Conservation (phyloP, 257 asterid species). For the Nicotiana sylvestris region DNA sequence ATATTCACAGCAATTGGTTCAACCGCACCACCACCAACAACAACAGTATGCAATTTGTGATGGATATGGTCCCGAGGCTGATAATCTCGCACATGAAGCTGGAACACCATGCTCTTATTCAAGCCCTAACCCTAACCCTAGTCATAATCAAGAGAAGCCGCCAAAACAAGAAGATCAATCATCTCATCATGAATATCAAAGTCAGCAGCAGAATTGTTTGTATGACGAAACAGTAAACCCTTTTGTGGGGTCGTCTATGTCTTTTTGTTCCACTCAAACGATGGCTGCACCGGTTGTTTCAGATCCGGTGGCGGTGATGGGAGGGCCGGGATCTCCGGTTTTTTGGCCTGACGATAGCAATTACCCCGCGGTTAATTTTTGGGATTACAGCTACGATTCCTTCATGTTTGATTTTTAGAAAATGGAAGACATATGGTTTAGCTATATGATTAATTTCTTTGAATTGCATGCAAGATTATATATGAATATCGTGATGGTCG, state of each 20-base stretch:
- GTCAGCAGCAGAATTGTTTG: slow-evolving; percentile 10
- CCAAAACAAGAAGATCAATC: background rate
- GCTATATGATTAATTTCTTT: background rate
- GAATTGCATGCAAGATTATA: background rate
- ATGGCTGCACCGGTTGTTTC: slow-evolving; percentile 19
- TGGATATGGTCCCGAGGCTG: slow-evolving; percentile 10
- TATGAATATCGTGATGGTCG: background rate
- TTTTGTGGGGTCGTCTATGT: slow-evolving; percentile 30
- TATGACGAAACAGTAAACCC: slow-evolving; percentile 45
- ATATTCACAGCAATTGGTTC: slow-evolving; percentile 16
- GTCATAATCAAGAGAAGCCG: background rate
- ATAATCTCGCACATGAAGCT: background rate
- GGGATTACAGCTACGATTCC: slow-evolving; percentile 67
- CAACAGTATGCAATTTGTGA: background rate
- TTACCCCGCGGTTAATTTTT: slow-evolving; percentile 33
- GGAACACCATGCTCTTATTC: slow-evolving; percentile 11
- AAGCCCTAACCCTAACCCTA: slow-evolving; percentile 40
- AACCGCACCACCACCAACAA: slow-evolving; percentile 20
- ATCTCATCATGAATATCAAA: slow-evolving; percentile 4
- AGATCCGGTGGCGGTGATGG: slow-evolving; percentile 35
- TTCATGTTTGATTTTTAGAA: slow-evolving; percentile 64
- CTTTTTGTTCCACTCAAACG: slow-evolving; percentile 26
- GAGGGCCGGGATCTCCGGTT: slow-evolving; percentile 28
- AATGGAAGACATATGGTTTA: too few species aligned
- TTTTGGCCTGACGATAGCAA: slow-evolving; percentile 73